Base-by-base conservation (phyloP, 768 basidiomycete species). In the Russula compacta region DNA sequence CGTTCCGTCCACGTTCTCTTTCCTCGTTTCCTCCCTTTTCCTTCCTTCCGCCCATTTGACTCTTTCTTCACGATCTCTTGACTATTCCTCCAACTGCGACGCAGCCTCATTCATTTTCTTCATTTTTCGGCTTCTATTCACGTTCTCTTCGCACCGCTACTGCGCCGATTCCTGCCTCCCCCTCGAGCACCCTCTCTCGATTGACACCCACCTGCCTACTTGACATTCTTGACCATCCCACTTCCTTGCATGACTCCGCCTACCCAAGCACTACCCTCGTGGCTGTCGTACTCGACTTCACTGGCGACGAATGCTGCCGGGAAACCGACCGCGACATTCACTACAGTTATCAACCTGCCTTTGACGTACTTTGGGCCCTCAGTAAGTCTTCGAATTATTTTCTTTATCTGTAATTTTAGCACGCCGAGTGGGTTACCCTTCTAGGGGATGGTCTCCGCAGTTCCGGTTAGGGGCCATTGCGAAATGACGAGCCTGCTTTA, bases 351-450 rank as follows among this genome's bases (percentile, higher is more conserved):
- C 32, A 82, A 78, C 66, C 69, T 91, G 53, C 87, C 90, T 43
- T 74, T 90, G 66, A 91, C 89, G 0, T 92, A 92, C 73, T 89
- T 81, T 66, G 90, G 90, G 35, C 88, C 90, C 56, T 84, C 85
- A 71, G 89, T 91, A 69, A 81, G 88, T 81, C 3, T 35, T 61
- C 35, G 17, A 52, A 55, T 6, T 59, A 53, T 11, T 12, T 9
- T 14, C 48, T 33, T 11, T 12, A 11, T 14, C 48, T 33, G 14
- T 24, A 4, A 35, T 59, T 40, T 53, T n/a, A 38, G 36, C 11
- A 14, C 11, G 38, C 5, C 9, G 4, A 19, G 19, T 38, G 5
- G 21, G 35, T 36, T n/a, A 14, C 36, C 17, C 17, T 21, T 29
- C 24, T 29, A 29, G 24, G 24, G 24, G 24, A 19, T 21, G 12